Evolutionary conservation across 2,329 filamentous ascomycete species (phyloP).

Genomic region (Pseudopithomyces chartarum): DNA sequence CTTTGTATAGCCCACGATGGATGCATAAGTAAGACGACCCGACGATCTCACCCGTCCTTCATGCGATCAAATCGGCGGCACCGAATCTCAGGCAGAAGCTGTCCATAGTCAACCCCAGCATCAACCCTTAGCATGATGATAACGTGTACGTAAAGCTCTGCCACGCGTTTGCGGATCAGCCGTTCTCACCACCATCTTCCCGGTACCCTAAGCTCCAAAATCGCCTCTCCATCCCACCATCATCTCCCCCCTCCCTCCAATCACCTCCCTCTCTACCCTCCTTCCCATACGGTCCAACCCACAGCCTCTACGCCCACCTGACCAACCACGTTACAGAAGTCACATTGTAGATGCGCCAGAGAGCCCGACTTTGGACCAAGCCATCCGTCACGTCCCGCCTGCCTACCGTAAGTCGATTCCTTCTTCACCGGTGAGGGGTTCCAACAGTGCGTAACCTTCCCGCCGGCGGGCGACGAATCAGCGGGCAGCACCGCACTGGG

Average conservation of each 20-base stretch:
- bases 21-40: neutral
- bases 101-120: neutral
- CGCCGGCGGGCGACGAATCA: conserved; percentile 28
- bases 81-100: conserved; percentile 1
- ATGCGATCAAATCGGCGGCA: neutral
- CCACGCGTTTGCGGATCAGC: conserved; percentile 3
- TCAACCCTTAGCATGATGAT: neutral
- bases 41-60: conserved; percentile 2
- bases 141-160: neutral
- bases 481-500: neutral
- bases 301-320: neutral
- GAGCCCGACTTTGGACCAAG: no score
- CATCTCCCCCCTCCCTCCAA: neutral
- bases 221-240: neutral
- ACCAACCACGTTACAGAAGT: neutral
- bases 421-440: conserved; percentile 1
- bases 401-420: no score
- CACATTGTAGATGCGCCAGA: neutral
- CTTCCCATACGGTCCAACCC: neutral
- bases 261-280: neutral
- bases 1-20: neutral
- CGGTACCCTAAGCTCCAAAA: neutral
- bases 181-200: conserved; percentile 2
- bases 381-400: neutral
- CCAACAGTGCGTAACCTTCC: conserved; percentile 32